Conservation (phyloP, 164 flowering plant genomes). For the Amborella trichopoda region DNA sequence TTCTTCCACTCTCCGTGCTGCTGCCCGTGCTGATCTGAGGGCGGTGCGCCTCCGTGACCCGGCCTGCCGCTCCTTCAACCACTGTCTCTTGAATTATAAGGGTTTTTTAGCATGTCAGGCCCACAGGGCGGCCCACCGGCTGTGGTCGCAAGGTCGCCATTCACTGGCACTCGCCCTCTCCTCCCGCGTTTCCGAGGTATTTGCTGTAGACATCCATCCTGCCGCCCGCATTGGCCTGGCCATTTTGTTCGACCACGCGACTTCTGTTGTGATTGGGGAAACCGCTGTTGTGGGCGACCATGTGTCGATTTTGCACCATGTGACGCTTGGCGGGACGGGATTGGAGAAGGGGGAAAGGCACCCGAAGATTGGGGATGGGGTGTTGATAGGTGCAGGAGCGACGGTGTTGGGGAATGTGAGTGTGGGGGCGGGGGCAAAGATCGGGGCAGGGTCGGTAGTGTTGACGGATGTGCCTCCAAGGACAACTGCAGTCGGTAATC, state of each 20-base stretch:
- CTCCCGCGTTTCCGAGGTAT: constrained; percentile 50
- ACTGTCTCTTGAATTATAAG: constrained; percentile 81
- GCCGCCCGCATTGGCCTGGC: constrained; percentile 45
- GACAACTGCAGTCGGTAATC: constrained; percentile 61
- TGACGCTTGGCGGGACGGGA: constrained; percentile 59
- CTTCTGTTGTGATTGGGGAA: constrained; percentile 61
- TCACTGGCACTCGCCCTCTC: constrained; percentile 49
- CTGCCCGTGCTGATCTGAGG: constrained; percentile 70
- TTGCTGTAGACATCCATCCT: constrained; percentile 56
- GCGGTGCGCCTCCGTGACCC: constrained; percentile 75
- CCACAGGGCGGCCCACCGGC: constrained; percentile 45
- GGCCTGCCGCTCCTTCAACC: constrained; percentile 73
- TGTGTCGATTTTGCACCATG: constrained; percentile 54
- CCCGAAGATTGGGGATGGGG: constrained; percentile 63
- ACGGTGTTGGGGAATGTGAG: constrained; percentile 40
- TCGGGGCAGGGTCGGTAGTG: constrained; percentile 58
- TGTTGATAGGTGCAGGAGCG: constrained; percentile 52
- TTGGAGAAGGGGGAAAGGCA: constrained; percentile 46
- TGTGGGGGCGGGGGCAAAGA: constrained; percentile 59
- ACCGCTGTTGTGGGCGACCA: constrained; percentile 59
- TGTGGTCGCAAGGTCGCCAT: constrained; percentile 38
- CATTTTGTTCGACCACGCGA: constrained; percentile 49
- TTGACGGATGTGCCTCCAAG: constrained; percentile 51
- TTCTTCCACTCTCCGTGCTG: constrained; percentile 35
- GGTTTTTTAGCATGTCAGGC: constrained; percentile 76